phyloP scores from a whole-genome alignment of 805 yeast species.

The Candida maltosa region DNA sequence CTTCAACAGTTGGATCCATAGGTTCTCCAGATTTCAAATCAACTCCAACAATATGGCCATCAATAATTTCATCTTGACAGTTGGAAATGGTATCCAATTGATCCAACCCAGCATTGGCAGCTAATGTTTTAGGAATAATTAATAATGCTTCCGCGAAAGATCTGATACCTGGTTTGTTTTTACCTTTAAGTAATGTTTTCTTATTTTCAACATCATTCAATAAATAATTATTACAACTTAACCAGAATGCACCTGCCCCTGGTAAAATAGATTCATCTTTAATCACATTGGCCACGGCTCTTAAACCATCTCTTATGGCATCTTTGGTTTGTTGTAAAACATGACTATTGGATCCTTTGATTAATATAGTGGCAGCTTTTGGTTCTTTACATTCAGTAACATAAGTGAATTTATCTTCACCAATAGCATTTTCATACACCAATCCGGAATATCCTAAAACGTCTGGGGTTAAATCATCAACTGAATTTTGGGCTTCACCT shows the following conservation, averaged over 20 bases:
- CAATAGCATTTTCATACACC: constrained; percentile 88
- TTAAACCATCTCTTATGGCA: constrained; percentile 94
- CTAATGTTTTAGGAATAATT: constrained; percentile 88
- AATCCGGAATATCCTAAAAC: constrained; percentile 85
- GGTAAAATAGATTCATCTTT: constrained; percentile 85
- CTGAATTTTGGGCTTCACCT: constrained; percentile 96
- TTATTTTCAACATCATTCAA: too few species aligned
- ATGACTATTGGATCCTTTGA: constrained; percentile 90
- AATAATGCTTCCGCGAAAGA: constrained; percentile 95
- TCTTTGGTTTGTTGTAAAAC: constrained; percentile 90
- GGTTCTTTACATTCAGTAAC: constrained; percentile 89
- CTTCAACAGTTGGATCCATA: constrained; percentile 90
- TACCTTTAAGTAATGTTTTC: constrained; percentile 67
- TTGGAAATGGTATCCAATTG: constrained; percentile 83
- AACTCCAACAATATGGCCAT: constrained; percentile 83
- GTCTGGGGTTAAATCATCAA: constrained; percentile 81
- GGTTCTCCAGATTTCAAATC: constrained; percentile 92
- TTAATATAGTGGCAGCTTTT: constrained; percentile 84
- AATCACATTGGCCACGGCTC: constrained; percentile 89
- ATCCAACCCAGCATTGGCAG: constrained; percentile 91
- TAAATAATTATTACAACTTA: constrained; percentile 74
- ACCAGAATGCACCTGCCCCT: constrained; percentile 95
- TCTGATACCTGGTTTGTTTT: constrained; percentile 82
- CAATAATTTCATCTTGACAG: constrained; percentile 85
- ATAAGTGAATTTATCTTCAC: constrained; percentile 96